Evolutionary conservation across 2,329 filamentous ascomycete species (phyloP).

Genomic region (Sclerotinia nivalis): DNA sequence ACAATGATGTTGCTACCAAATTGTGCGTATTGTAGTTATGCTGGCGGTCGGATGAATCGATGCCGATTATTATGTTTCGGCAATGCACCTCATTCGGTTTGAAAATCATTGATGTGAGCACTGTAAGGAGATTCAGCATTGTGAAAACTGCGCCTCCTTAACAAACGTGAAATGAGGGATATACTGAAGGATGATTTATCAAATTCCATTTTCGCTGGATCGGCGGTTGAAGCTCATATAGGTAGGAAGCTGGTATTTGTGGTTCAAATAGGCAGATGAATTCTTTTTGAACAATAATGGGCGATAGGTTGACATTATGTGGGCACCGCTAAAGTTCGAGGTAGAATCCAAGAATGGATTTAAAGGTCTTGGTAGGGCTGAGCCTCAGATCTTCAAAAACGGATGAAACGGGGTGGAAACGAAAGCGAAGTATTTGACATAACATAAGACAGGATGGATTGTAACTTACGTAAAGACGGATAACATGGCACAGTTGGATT

Average conservation of each 20-base stretch:
- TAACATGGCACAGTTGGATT: background rate
- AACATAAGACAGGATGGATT: background rate
- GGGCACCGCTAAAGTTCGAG: background rate
- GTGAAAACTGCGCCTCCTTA: background rate
- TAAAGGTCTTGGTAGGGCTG: conserved; percentile 6
- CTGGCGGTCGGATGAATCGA: background rate
- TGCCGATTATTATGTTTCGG: background rate
- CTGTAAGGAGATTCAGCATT: background rate
- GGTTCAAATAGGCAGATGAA: background rate
- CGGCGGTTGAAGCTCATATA: background rate
- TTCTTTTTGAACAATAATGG: background rate
- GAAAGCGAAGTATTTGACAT: background rate
- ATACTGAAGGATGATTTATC: background rate
- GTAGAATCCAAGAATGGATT: background rate
- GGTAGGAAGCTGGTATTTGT: background rate
- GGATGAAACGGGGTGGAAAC: background rate
- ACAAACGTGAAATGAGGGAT: background rate
- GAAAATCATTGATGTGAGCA: background rate
- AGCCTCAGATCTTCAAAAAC: conserved; percentile 1
- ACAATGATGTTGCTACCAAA: background rate
- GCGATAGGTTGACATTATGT: background rate
- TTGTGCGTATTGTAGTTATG: background rate
- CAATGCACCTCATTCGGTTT: background rate
- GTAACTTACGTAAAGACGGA: conserved; percentile 12
- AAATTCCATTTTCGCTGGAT: background rate